These are phyloP conservation scores for Fusarium palustre DNA, from an alignment of 2,329 filamentous ascomycete species.

Conservation along the genomic window DNA sequence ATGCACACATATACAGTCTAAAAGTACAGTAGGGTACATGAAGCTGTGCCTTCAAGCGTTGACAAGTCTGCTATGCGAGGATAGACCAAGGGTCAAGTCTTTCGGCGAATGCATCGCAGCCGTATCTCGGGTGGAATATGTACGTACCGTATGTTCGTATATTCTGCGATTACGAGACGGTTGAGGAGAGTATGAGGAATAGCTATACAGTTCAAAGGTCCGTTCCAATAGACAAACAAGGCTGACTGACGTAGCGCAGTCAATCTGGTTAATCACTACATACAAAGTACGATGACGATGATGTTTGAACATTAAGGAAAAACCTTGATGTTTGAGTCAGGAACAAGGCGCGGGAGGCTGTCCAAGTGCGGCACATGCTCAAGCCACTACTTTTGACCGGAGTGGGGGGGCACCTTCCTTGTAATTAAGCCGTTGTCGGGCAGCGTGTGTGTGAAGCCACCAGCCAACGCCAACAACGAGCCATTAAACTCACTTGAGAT, in stretches of 20 bases:
- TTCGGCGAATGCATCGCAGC: background rate
- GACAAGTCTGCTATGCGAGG: slow-evolving; percentile 10
- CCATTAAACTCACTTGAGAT: slow-evolving; percentile 25
- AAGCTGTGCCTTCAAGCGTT: slow-evolving; percentile 33
- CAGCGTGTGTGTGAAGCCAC: slow-evolving; percentile 30
- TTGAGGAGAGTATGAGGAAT: background rate
- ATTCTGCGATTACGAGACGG: background rate
- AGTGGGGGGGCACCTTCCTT: slow-evolving; percentile 30
- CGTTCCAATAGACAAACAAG: slow-evolving; percentile 9
- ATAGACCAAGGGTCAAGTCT: background rate
- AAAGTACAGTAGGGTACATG: slow-evolving; percentile 8
- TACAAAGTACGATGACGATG: slow-evolving; percentile 9
- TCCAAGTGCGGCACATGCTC: slow-evolving; percentile 34
- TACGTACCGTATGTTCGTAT: background rate
- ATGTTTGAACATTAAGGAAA: slow-evolving; percentile 11
- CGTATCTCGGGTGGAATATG: background rate
- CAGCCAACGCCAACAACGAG: slow-evolving; percentile 22
- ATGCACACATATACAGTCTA: slow-evolving; percentile 8
- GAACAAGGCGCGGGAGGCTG: slow-evolving; percentile 35
- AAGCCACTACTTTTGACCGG: slow-evolving; percentile 32
- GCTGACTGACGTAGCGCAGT: slow-evolving; percentile 4
- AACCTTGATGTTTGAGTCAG: slow-evolving; percentile 37
- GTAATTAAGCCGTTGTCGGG: slow-evolving; percentile 36
- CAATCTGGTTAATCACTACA: background rate
- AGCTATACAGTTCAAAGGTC: background rate